These are phyloP conservation scores for Xylaria polymorpha DNA, from an alignment of 2,329 filamentous ascomycete genomes.

Conservation along the genomic window DNA sequence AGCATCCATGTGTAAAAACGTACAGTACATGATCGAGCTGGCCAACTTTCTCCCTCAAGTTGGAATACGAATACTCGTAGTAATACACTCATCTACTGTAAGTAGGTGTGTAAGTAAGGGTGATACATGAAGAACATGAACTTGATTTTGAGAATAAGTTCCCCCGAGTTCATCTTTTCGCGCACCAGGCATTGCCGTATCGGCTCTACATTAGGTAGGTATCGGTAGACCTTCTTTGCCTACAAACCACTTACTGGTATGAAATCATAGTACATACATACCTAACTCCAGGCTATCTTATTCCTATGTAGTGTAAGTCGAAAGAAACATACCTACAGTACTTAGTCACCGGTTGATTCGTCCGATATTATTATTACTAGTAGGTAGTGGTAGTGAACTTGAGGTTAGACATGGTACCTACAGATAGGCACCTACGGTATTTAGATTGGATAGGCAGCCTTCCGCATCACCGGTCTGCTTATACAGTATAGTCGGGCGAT, in stretches of 20 bases:
- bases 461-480: constrained; percentile 11
- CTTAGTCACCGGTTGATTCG: background rate
- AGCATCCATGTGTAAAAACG: no score
- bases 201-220: no score
- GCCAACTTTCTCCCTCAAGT: constrained; percentile 12
- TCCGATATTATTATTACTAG: constrained; percentile 3
- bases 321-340: background rate
- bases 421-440: background rate
- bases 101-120: background rate
- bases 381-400: background rate
- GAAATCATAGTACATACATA: constrained; percentile 1
- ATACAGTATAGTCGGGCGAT: constrained; percentile 14
- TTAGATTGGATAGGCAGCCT: constrained; percentile 16
- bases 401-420: background rate
- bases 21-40: constrained; percentile 6
- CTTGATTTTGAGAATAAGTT: background rate
- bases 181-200: background rate
- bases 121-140: background rate
- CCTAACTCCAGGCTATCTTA: background rate
- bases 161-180: background rate
- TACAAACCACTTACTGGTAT: background rate
- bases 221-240: background rate
- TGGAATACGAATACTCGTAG: constrained; percentile 10
- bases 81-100: constrained; percentile 2
- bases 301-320: background rate